A percentile compares a stretch with the other conserved stretches of the same genome.
Evolutionary conservation across 352 stramenopile species (phyloP).

Genomic region (Globisporangium canariense): DNA sequence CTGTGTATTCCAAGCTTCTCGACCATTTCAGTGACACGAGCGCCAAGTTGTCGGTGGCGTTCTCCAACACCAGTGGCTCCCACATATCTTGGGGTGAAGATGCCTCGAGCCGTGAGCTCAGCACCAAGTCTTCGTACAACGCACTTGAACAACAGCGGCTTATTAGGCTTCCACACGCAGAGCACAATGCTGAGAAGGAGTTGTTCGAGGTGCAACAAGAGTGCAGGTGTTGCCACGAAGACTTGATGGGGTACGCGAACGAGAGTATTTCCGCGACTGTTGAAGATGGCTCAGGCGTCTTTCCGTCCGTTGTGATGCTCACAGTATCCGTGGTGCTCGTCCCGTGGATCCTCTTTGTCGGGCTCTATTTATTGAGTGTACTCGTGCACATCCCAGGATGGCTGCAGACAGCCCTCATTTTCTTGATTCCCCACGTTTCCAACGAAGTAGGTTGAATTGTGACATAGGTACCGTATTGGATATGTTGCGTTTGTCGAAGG

Average conservation of each 20-base stretch:
- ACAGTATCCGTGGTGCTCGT: slow-evolving; percentile 25
- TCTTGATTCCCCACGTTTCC: neutral
- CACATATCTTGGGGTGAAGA: slow-evolving; percentile 23
- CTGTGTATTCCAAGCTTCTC: neutral
- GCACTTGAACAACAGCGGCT: slow-evolving; percentile 24
- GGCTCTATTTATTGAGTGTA: slow-evolving; percentile 9
- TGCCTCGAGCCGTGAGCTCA: slow-evolving; percentile 19
- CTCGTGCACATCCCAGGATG: neutral
- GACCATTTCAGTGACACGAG: neutral
- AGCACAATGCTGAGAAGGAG: slow-evolving; percentile 14
- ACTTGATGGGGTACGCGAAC: slow-evolving; percentile 30
- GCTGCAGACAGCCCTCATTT: neutral
- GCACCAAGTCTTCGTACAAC: slow-evolving; percentile 16
- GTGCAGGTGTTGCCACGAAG: slow-evolving; percentile 23
- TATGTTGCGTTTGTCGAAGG: neutral
- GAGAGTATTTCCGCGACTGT: slow-evolving; percentile 18
- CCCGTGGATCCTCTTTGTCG: slow-evolving; percentile 31
- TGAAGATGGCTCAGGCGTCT: slow-evolving; percentile 9
- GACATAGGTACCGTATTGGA: neutral
- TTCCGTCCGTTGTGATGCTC: slow-evolving; percentile 19
- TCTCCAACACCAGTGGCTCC: slow-evolving; percentile 22
- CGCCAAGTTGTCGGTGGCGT: slow-evolving; percentile 4
- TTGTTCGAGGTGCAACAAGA: slow-evolving; percentile 17
- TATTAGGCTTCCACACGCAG: slow-evolving; percentile 19
- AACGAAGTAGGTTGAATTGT: neutral